These are phyloP conservation scores for Ganoderma sinense DNA, from an alignment of 1,284 basidiomycete species.

Conservation along the genomic window DNA sequence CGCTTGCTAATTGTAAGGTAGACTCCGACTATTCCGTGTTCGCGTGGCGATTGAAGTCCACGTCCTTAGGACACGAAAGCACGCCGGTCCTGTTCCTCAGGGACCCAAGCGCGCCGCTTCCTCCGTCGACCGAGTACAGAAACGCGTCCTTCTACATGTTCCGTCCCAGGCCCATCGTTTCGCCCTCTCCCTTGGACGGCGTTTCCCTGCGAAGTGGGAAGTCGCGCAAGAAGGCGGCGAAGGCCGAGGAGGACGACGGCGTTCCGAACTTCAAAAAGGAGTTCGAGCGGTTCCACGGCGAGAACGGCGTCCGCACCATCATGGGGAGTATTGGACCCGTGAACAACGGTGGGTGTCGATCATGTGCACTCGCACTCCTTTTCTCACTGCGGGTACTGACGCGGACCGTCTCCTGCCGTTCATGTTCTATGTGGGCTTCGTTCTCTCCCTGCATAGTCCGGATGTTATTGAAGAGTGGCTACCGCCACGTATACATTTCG, in stretches of 20 bases:
- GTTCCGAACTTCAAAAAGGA: slow-evolving; percentile 75
- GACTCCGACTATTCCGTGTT: slow-evolving; percentile 85
- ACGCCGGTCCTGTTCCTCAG: slow-evolving; percentile 69
- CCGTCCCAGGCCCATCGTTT: slow-evolving; percentile 41
- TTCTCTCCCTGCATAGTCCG: slow-evolving; percentile 60
- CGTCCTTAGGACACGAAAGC: slow-evolving; percentile 37
- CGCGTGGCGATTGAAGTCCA: slow-evolving; percentile 67
- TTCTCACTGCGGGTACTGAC: slow-evolving; percentile 19
- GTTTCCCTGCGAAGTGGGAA: slow-evolving; percentile 47
- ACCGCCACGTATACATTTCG: slow-evolving; percentile 95
- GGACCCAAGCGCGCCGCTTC: slow-evolving; percentile 66
- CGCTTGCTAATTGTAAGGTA: slow-evolving; percentile 37
- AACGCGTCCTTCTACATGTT: slow-evolving; percentile 79
- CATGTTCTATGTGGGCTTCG: slow-evolving; percentile 15
- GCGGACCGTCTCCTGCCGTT: slow-evolving; percentile 6
- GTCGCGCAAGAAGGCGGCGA: slow-evolving; percentile 44
- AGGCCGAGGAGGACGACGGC: slow-evolving; percentile 40
- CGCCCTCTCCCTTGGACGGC: slow-evolving; percentile 35
- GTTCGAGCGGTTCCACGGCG: slow-evolving; percentile 87
- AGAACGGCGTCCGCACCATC: slow-evolving; percentile 94
- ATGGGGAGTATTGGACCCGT: slow-evolving; percentile 92
- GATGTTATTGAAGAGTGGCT: slow-evolving; percentile 94
- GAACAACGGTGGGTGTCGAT: slow-evolving; percentile 68
- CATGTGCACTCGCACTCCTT: slow-evolving; percentile 15
- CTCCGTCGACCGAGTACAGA: slow-evolving; percentile 64